These are phyloP conservation scores for Coelastrella sp. DNA, from an alignment of 139 green algal genomes.

Conservation along the genomic window DNA sequence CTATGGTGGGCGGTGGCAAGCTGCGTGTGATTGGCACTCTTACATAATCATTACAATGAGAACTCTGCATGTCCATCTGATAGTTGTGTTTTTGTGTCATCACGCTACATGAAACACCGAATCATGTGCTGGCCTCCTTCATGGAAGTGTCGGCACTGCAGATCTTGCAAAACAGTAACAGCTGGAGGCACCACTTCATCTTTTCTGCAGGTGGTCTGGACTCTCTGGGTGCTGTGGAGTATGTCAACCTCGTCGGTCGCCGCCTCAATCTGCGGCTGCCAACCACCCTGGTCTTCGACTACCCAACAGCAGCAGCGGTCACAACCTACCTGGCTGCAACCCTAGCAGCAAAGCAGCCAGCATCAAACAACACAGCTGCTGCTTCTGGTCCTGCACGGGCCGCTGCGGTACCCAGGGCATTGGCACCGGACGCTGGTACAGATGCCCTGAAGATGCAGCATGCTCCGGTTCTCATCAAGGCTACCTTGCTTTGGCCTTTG, in stretches of 20 bases:
- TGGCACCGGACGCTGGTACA: background rate
- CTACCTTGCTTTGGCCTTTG: slow-evolving; percentile 16
- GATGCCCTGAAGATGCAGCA: background rate
- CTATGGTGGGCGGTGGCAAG: background rate
- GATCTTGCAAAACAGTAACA: background rate
- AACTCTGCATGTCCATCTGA: no score
- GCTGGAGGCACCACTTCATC: background rate
- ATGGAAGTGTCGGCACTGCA: background rate
- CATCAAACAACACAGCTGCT: background rate
- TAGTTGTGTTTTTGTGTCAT: no score
- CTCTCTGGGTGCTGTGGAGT: slow-evolving; percentile 85
- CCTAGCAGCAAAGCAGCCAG: slow-evolving; percentile 34
- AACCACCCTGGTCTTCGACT: slow-evolving; percentile 82
- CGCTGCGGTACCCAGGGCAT: background rate
- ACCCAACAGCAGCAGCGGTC: slow-evolving; percentile 76
- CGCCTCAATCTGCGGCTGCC: slow-evolving; percentile 65
- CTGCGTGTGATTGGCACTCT: no score
- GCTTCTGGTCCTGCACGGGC: background rate
- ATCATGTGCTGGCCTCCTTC: no score
- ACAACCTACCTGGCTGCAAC: slow-evolving; percentile 51
- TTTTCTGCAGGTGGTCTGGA: slow-evolving; percentile 74
- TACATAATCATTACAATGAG: no score
- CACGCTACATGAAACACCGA: no score
- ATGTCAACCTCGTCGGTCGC: slow-evolving; percentile 72
- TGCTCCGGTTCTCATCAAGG: background rate